Evolutionary conservation across 192 early-diverging fungal genomes (phyloP).

Genomic region (Coemansia sp.): DNA sequence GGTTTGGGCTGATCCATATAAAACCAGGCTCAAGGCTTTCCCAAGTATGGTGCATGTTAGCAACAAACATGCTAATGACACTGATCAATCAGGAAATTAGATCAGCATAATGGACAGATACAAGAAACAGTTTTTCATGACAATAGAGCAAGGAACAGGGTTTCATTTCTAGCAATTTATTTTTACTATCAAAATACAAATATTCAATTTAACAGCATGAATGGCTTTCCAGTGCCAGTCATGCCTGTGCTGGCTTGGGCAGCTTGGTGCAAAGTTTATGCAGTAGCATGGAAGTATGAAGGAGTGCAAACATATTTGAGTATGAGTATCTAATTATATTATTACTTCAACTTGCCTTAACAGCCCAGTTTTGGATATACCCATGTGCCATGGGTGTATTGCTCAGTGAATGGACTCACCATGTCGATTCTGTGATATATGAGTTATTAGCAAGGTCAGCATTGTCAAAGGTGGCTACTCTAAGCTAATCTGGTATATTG

Average conservation of each 20-base stretch:
- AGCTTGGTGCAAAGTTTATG: constrained; percentile 16
- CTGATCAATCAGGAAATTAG: too few relatives aligned
- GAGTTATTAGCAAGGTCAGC: constrained; percentile 9
- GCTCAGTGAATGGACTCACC: constrained; percentile 10
- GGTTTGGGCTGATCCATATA: not conserved
- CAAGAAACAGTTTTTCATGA: too few relatives aligned
- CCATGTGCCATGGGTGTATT: constrained; percentile 30
- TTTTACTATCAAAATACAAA: too few relatives aligned
- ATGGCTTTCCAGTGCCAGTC: constrained; percentile 29
- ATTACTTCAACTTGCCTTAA: not conserved
- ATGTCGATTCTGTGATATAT: constrained; percentile 18
- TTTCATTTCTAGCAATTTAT: too few relatives aligned
- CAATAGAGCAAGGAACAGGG: too few relatives aligned
- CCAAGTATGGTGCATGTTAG: constrained; percentile 18
- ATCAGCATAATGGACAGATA: too few relatives aligned
- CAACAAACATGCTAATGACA: too few relatives aligned
- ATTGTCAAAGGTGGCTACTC: not conserved
- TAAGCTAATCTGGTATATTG: constrained; percentile 2
- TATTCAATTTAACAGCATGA: not conserved
- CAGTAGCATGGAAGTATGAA: not conserved
- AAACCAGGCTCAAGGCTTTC: constrained; percentile 1
- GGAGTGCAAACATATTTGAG: not conserved
- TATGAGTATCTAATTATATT: not conserved
- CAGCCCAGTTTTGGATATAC: not conserved
- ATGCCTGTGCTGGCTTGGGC: constrained; percentile 24